Conservation (phyloP, 805 yeast species). For the Sugiyamaella boreocaroliniensis region DNA sequence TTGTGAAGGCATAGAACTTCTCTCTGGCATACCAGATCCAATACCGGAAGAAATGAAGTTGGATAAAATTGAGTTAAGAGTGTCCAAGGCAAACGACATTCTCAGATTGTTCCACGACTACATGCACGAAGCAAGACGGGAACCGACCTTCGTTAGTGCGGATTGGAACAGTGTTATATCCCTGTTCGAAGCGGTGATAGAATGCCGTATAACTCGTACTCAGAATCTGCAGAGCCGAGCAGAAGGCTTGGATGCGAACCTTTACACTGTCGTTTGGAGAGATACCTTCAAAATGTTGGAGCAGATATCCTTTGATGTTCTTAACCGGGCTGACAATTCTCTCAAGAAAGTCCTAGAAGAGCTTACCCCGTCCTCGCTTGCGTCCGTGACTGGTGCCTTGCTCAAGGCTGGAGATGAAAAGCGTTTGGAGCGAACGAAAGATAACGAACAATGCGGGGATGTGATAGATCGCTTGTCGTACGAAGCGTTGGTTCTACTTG, state of each 20-base stretch:
- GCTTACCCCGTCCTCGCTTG: neutral
- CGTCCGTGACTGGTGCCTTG: neutral
- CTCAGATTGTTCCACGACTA: neutral
- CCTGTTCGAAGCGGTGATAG: neutral
- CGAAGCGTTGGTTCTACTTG: neutral
- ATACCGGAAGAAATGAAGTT: neutral
- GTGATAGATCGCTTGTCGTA: neutral
- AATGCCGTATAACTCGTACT: neutral
- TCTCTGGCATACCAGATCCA: neutral
- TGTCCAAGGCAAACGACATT: neutral
- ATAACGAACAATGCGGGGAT: neutral
- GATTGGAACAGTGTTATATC: neutral
- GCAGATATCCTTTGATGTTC: neutral
- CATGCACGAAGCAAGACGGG: neutral
- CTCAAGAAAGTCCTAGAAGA: neutral
- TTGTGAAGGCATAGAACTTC: neutral
- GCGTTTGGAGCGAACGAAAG: neutral
- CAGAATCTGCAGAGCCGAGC: neutral
- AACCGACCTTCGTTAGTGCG: neutral
- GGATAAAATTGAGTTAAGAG: neutral
- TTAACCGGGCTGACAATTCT: neutral
- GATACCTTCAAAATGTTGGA: neutral
- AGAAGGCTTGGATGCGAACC: neutral
- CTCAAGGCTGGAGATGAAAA: neutral
- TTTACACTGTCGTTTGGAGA: neutral